A percentile compares a stretch with the other conserved stretches of the same genome.
These are phyloP conservation scores for Salix koriyanagi DNA, from an alignment of 345 rosid species.

Conservation along the genomic window DNA sequence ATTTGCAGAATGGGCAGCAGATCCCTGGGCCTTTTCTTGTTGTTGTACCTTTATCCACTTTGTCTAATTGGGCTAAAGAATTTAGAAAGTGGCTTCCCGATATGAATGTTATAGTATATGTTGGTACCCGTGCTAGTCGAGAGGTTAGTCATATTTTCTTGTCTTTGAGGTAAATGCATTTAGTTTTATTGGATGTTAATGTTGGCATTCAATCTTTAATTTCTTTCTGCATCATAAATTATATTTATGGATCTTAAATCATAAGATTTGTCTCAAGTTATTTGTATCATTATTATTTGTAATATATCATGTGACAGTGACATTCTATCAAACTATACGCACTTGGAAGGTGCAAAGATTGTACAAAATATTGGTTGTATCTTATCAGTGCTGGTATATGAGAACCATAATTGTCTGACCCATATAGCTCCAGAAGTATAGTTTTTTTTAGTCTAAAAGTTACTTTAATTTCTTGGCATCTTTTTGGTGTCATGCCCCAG, in stretches of 20 bases:
- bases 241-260: background rate
- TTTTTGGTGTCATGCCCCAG: background rate
- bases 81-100: conserved; percentile 97
- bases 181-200: background rate
- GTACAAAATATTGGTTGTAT: background rate
- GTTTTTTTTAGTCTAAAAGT: background rate
- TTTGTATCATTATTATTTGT: background rate
- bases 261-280: background rate
- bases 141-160: conserved; percentile 55
- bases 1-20: conserved; percentile 80
- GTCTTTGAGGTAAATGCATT: background rate
- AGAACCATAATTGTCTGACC: background rate
- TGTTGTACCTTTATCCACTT: conserved; percentile 92
- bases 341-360: background rate
- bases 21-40: conserved; percentile 98
- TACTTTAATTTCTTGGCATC: background rate
- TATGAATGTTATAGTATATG: conserved; percentile 88
- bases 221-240: background rate
- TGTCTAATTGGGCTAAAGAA: conserved; percentile 99
- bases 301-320: background rate
- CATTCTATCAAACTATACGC: background rate
- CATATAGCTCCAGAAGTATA: background rate
- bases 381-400: background rate
- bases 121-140: conserved; percentile 98
- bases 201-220: too few species aligned